Conservation (phyloP, 306 rosid species). For the Medicago truncatula region DNA sequence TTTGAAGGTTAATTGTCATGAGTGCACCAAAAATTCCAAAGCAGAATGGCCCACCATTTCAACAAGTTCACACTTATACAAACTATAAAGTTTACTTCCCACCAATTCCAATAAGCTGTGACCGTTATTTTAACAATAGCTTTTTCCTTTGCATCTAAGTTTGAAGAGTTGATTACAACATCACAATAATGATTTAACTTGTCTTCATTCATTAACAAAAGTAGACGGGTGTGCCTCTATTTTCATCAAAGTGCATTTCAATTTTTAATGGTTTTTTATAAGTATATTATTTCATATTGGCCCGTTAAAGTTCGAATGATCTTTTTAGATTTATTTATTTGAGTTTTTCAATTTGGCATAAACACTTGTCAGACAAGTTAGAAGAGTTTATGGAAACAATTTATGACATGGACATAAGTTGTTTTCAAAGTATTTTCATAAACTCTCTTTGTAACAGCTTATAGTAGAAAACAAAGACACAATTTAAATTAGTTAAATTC, state of each 20-base stretch:
- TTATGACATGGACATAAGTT: too few relatives aligned
- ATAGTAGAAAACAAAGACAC: too few relatives aligned
- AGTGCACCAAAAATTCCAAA: conserved; percentile 68
- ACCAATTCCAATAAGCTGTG: conserved; percentile 42
- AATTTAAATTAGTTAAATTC: too few relatives aligned
- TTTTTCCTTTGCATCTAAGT: too few relatives aligned
- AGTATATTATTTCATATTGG: too few relatives aligned
- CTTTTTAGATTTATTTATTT: too few relatives aligned
- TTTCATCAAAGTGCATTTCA: conserved; percentile 33
- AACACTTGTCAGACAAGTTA: too few relatives aligned
- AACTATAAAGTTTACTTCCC: conserved; percentile 40
- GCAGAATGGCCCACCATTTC: conserved; percentile 53
- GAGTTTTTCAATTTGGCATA: too few relatives aligned
- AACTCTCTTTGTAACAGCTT: too few relatives aligned
- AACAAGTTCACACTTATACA: conserved; percentile 64
- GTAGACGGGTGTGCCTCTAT: conserved; percentile 10
- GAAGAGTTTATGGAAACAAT: too few relatives aligned
- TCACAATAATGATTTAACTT: conserved; percentile 10
- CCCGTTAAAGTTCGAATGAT: too few relatives aligned
- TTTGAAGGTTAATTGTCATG: conserved; percentile 71
- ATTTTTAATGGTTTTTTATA: background rate
- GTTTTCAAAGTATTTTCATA: too few relatives aligned
- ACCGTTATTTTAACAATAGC: conserved; percentile 33
- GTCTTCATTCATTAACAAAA: conserved; percentile 27
- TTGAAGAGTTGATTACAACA: background rate